Base-by-base conservation (phyloP, 1,284 basidiomycete genomes). In the Ceratobasidium sp. region DNA sequence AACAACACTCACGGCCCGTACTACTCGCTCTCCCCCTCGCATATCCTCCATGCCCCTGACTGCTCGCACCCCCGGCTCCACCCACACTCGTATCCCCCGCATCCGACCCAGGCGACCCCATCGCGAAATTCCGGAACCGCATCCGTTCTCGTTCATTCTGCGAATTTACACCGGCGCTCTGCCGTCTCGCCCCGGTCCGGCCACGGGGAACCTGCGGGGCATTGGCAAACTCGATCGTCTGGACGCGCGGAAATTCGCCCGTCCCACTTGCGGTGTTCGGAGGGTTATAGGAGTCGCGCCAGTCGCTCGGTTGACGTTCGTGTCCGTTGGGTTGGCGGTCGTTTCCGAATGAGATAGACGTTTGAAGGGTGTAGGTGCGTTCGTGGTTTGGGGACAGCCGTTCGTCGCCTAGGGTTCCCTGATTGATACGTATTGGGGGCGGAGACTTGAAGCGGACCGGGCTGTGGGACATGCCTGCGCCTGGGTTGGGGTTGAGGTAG, bases 151-250 rank as follows among this genome's bases (percentile, higher is more conserved):
- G 84, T 77, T 46, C 83, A 81, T 10, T 84, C 85, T 44, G 84
- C 81, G 23, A 85, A 82, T 40, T 85, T 79, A 61, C 84, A 83
- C 70, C 85, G 80, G 77, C 80, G 81, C 10, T 80, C 82, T 46
- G 80, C 79, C 66, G 66, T 56, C 64, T 80, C 77, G 72, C 77
- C 76, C 28, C 80, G 20, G 61, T 28, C n/a, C 73, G 53, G 44
- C 75, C 73, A 58, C 80, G 73, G 51, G 33, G 20, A 79, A 79
- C n/a, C n/a, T n/a, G 55, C 81, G 84, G 71, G 81, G 84, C 64
- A 78, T 82, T 81, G 18, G 87, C 86, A 79, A 91, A 91, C 73
- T 90, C 90, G 77, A 91, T 89, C 0, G 90, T 91, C 79, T 88
- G 88, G 1, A 88, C 87, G 1, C 89, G 85, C 3, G 88, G 60